phyloP scores from a whole-genome alignment of 2,329 filamentous ascomycete genomes.

The Alternaria gansuensis region DNA sequence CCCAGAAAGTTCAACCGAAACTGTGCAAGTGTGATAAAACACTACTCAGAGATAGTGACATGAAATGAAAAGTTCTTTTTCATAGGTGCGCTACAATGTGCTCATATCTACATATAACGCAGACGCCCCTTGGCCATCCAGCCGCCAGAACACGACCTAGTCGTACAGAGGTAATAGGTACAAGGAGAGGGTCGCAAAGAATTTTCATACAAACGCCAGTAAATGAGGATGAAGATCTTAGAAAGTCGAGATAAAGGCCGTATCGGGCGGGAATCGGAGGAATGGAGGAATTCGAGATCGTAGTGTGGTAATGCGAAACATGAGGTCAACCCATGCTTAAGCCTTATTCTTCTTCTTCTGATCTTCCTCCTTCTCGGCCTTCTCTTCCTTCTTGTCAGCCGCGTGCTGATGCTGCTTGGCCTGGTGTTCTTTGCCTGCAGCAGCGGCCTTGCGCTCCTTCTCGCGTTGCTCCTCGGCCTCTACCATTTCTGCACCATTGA shows the following conservation, averaged over 20 bases:
- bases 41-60: neutral
- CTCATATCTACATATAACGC: conserved; percentile 12
- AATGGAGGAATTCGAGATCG: neutral
- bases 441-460: conserved; percentile 58
- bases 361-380: conserved; percentile 29
- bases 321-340: neutral
- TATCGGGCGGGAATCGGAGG: neutral
- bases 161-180: conserved; percentile 26
- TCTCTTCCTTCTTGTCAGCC: conserved; percentile 37
- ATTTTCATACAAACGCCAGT: conserved; percentile 30
- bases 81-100: neutral
- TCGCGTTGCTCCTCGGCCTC: conserved; percentile 75
- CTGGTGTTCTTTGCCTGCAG: conserved; percentile 27
- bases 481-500: conserved; percentile 73
- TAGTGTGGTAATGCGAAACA: neutral
- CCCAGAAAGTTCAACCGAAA: neutral
- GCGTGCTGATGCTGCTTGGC: conserved; percentile 31
- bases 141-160: conserved; percentile 18
- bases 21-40: neutral
- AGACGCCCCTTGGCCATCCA: conserved; percentile 16
- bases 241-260: neutral
- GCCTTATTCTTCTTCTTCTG: conserved; percentile 36
- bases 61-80: neutral
- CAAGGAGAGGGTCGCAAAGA: conserved; percentile 2
- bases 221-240: conserved; percentile 19